Evolutionary conservation across 805 yeast genomes (phyloP).

Genomic region (Saturnispora sekii): DNA sequence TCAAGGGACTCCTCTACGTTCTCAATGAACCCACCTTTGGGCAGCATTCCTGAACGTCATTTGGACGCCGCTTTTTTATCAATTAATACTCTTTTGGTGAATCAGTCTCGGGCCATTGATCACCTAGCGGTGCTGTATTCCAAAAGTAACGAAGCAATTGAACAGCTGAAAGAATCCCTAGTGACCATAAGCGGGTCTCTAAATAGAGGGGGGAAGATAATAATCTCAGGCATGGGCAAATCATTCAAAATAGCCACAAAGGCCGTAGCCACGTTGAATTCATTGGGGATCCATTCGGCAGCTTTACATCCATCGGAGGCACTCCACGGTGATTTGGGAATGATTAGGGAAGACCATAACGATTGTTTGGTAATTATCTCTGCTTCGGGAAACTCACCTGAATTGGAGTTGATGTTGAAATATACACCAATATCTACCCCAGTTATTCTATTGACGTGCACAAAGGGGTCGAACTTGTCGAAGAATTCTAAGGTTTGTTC

Average conservation of each 20-base stretch:
- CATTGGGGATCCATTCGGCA: constrained; percentile 61
- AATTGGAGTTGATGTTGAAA: constrained; percentile 46
- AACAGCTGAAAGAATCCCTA: constrained; percentile 35
- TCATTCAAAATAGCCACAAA: constrained; percentile 72
- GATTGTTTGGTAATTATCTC: constrained; percentile 59
- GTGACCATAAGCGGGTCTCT: constrained; percentile 34
- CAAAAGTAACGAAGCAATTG: constrained; percentile 35
- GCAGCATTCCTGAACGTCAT: constrained; percentile 14
- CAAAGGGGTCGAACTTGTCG: constrained; percentile 46
- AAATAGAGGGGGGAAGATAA: constrained; percentile 52
- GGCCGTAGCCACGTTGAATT: constrained; percentile 72
- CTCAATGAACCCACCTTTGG: constrained; percentile 15
- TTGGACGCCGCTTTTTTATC: constrained; percentile 22
- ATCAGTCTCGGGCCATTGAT: constrained; percentile 39
- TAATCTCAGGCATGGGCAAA: constrained; percentile 79
- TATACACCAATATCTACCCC: constrained; percentile 48
- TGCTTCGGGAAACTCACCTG: constrained; percentile 80
- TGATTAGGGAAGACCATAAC: constrained; percentile 42
- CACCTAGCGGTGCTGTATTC: constrained; percentile 38
- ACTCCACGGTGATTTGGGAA: constrained; percentile 82
- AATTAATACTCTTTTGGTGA: constrained; percentile 32
- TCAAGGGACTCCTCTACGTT: constrained; percentile 22
- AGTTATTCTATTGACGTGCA: constrained; percentile 55
- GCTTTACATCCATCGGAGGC: constrained; percentile 80
- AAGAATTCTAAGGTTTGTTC: constrained; percentile 39